Conservation (phyloP, 2,329 filamentous ascomycete species). For the Aureobasidium sp. region DNA sequence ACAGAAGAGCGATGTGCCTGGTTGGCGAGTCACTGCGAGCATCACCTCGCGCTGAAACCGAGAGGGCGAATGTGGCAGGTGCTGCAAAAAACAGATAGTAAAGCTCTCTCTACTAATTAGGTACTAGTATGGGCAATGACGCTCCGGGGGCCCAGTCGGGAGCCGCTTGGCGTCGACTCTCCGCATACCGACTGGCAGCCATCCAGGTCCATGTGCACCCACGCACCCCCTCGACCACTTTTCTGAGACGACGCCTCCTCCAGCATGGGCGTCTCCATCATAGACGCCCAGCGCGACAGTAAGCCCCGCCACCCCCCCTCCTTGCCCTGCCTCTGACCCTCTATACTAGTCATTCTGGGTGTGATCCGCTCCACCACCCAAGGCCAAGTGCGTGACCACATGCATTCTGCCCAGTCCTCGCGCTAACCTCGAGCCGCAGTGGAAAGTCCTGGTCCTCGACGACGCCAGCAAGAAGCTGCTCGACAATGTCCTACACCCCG, state of each 20-base stretch:
- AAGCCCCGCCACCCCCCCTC: conserved; percentile 26
- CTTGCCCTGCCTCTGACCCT: not conserved
- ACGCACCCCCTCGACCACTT: not conserved
- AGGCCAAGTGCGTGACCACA: conserved; percentile 51
- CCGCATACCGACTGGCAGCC: not conserved
- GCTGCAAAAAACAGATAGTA: not conserved
- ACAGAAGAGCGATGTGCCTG: conserved; percentile 35
- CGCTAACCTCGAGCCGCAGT: conserved; percentile 47
- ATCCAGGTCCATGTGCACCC: not conserved
- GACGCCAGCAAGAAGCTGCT: conserved; percentile 75
- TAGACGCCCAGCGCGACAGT: conserved; percentile 78
- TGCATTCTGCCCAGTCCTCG: not conserved
- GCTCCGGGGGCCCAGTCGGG: not conserved
- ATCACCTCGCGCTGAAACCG: conserved; percentile 10
- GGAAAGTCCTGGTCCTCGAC: conserved; percentile 94
- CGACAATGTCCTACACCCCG: conserved; percentile 85
- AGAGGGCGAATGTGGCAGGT: not conserved
- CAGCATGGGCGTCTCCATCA: conserved; percentile 75
- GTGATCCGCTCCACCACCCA: conserved; percentile 71
- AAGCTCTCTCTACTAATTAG: no score
- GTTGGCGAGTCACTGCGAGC: conserved; percentile 18
- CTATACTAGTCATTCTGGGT: conserved; percentile 60
- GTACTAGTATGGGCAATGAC: not conserved
- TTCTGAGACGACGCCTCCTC: conserved; percentile 13
- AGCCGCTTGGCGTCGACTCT: not conserved